Evolutionary conservation across 2,329 filamentous ascomycete species (phyloP).

Genomic region (Plectosphaerella sp.): DNA sequence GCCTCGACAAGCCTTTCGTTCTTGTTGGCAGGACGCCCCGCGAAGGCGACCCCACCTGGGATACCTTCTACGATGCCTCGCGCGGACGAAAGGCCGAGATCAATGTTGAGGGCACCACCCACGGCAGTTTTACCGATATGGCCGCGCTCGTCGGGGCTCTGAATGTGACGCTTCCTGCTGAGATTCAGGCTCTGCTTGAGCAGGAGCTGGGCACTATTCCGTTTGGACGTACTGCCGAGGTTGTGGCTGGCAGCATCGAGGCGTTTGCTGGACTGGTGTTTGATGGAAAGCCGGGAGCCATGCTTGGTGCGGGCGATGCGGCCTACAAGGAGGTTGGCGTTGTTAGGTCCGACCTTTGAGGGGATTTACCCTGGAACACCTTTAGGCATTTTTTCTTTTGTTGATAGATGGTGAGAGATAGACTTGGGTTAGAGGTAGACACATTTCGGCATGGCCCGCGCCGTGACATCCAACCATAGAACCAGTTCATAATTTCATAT

Average conservation of each 20-base stretch:
- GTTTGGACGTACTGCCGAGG: background rate
- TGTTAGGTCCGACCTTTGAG: background rate
- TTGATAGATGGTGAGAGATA: too few relatives aligned
- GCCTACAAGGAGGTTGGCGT: constrained; percentile 2
- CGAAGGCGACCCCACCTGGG: constrained; percentile 25
- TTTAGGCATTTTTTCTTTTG: too few relatives aligned
- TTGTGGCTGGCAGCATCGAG: constrained; percentile 2
- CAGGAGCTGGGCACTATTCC: constrained; percentile 10
- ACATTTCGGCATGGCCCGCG: too few relatives aligned
- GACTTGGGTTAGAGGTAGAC: too few relatives aligned
- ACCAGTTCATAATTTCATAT: too few relatives aligned
- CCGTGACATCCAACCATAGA: too few relatives aligned
- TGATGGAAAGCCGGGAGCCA: background rate
- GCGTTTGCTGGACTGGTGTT: constrained; percentile 3
- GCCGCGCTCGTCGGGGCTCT: constrained; percentile 19
- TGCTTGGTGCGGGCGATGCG: constrained; percentile 2
- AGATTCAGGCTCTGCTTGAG: constrained; percentile 2
- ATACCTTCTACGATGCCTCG: constrained; percentile 20
- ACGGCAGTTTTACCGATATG: constrained; percentile 26
- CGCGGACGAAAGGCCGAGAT: constrained; percentile 18
- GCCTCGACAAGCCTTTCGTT: constrained; percentile 23
- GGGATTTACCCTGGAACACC: too few relatives aligned
- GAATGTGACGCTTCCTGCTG: constrained; percentile 13
- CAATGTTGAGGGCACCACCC: constrained; percentile 17
- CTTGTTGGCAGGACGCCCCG: constrained; percentile 24